Evolutionary conservation across 2,329 filamentous ascomycete genomes (phyloP).

Genomic region (Microcyclospora tardicrescens): DNA sequence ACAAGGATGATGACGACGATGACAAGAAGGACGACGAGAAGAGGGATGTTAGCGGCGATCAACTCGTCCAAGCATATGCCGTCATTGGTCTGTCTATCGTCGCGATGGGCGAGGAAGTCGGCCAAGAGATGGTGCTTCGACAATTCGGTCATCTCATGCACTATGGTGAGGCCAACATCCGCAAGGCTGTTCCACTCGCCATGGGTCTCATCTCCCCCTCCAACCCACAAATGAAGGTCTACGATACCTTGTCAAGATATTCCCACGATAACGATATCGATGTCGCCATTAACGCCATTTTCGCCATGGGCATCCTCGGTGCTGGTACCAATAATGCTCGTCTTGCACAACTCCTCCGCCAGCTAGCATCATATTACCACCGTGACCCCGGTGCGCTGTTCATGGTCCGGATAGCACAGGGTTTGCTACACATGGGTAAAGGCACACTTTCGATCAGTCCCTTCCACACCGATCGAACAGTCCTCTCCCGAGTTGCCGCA

Average conservation of each 20-base stretch:
- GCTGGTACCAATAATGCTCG: constrained; percentile 97
- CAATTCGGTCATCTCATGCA: constrained; percentile 99
- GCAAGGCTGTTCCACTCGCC: constrained; percentile 85
- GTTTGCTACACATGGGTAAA: constrained; percentile 97
- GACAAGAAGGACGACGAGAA: constrained; percentile 56
- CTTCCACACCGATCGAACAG: constrained; percentile 98
- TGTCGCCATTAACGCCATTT: constrained; percentile 96
- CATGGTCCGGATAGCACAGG: constrained; percentile 98
- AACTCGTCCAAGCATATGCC: constrained; percentile 89
- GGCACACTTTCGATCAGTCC: constrained; percentile 90
- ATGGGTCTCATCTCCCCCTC: constrained; percentile 95
- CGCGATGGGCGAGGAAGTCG: constrained; percentile 95
- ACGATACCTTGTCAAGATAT: constrained; percentile 94
- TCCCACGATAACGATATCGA: constrained; percentile 98
- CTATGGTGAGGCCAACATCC: constrained; percentile 94
- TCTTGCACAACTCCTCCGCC: constrained; percentile 82
- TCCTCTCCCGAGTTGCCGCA: constrained; percentile 81
- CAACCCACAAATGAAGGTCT: constrained; percentile 99
- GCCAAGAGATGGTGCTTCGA: constrained; percentile 95
- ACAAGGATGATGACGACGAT: constrained; percentile 49
- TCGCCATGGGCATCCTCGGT: constrained; percentile 94
- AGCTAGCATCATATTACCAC: constrained; percentile 96
- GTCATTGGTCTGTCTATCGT: constrained; percentile 89
- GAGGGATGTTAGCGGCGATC: constrained; percentile 58
- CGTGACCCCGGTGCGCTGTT: constrained; percentile 91